phyloP scores from a whole-genome alignment of 768 basidiomycete genomes.

The Termitomyces sp. region DNA sequence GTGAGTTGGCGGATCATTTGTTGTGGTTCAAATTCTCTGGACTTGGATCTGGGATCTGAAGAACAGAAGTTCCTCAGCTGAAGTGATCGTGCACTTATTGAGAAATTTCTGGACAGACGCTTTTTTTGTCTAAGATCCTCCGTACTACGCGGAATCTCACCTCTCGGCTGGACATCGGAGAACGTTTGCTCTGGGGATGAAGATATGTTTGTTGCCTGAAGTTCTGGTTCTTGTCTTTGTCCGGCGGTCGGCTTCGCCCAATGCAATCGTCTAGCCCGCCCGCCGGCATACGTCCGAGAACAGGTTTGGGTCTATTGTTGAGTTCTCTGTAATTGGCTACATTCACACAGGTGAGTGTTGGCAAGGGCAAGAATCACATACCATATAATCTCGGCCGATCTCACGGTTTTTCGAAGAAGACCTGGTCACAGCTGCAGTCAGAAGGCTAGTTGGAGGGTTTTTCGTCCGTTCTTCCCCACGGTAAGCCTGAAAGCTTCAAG shows the following conservation, averaged over 20 bases:
- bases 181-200: background rate
- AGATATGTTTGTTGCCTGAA: background rate
- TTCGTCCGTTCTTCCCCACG: background rate
- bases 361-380: no score
- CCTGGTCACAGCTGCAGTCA: background rate
- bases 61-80: background rate
- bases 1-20: constrained; percentile 9
- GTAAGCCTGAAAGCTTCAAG: background rate
- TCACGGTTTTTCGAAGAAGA: background rate
- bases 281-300: background rate
- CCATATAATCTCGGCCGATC: background rate
- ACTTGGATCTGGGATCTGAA: constrained; percentile 5
- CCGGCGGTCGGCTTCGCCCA: background rate
- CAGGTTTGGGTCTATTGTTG: background rate
- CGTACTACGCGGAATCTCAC: background rate
- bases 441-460: background rate
- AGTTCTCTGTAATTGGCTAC: background rate
- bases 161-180: background rate
- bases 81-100: background rate
- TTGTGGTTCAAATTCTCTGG: background rate
- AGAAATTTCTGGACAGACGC: constrained; percentile 2
- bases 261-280: background rate
- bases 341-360: background rate
- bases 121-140: background rate
- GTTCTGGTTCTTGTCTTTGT: background rate